These are phyloP conservation scores for Rhizoclosmatium globosum DNA, from an alignment of 192 early-diverging fungal species.

Conservation along the genomic window DNA sequence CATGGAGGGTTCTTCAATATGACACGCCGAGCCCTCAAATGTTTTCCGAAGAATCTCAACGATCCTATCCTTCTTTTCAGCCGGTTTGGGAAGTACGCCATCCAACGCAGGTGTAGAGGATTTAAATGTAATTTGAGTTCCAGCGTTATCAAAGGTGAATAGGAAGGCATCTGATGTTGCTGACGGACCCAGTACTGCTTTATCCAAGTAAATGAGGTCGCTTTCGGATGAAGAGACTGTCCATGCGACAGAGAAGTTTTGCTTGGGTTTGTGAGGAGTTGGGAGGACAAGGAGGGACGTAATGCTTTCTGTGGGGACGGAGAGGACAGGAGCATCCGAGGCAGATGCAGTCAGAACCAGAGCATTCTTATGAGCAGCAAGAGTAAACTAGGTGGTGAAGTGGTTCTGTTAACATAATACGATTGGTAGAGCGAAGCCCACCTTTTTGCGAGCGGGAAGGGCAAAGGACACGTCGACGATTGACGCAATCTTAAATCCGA, in stretches of 20 bases:
- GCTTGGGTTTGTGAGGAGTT: background rate
- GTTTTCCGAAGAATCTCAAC: background rate
- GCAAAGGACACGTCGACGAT: too few species aligned
- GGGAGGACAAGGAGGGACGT: background rate
- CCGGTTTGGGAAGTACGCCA: background rate
- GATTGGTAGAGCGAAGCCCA: too few species aligned
- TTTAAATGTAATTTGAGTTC: background rate
- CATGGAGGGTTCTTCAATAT: background rate
- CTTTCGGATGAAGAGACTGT: background rate
- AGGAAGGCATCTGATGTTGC: background rate
- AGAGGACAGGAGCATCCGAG: too few species aligned
- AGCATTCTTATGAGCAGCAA: too few species aligned
- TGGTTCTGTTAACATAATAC: too few species aligned
- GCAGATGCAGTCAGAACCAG: too few species aligned
- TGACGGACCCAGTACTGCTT: background rate
- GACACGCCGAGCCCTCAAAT: background rate
- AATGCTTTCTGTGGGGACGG: background rate
- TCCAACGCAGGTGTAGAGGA: background rate
- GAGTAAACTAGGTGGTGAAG: too few species aligned
- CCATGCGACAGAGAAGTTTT: background rate
- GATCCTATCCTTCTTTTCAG: background rate
- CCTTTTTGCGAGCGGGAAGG: too few species aligned
- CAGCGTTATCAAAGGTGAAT: background rate
- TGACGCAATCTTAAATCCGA: too few species aligned
- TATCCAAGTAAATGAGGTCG: background rate